Evolutionary conservation across 805 yeast genomes (phyloP).

Genomic region (Spathaspora girioi): DNA sequence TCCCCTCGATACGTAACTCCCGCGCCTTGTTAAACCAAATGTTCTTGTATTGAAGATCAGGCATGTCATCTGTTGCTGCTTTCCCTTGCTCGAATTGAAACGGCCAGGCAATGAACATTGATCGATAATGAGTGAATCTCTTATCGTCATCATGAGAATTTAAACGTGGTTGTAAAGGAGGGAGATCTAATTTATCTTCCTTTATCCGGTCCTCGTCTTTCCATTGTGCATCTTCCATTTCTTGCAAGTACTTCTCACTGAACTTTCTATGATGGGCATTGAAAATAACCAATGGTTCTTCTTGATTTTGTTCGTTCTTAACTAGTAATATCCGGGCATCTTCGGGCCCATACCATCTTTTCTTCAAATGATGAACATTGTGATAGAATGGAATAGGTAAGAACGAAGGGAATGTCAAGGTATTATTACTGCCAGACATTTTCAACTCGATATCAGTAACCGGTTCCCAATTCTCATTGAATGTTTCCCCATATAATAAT

Average conservation of each 20-base stretch:
- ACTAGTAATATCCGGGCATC: slow-evolving; percentile 21
- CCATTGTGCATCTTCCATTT: neutral
- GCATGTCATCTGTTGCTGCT: slow-evolving; percentile 17
- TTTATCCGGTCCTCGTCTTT: no score
- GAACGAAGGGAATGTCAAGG: slow-evolving; percentile 9
- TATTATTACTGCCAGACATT: slow-evolving; percentile 8
- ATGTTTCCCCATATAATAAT: slow-evolving; percentile 19
- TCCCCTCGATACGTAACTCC: slow-evolving; percentile 16
- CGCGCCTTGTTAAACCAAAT: slow-evolving; percentile 14
- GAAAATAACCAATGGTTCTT: slow-evolving; percentile 24
- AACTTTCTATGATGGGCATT: slow-evolving; percentile 15
- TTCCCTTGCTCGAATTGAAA: slow-evolving; percentile 31
- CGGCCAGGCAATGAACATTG: slow-evolving; percentile 29
- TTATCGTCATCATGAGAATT: neutral
- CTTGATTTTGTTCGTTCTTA: slow-evolving; percentile 17
- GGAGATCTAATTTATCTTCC: neutral
- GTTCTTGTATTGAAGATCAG: slow-evolving; percentile 10
- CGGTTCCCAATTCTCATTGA: slow-evolving; percentile 20
- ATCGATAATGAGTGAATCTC: slow-evolving; percentile 10
- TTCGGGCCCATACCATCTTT: slow-evolving; percentile 21
- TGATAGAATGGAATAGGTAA: slow-evolving; percentile 12
- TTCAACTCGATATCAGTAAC: slow-evolving; percentile 17
- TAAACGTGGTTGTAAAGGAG: neutral
- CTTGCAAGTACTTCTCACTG: neutral
- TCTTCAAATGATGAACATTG: slow-evolving; percentile 5